These are phyloP conservation scores for Pseudogymnoascus sp. DNA, from an alignment of 2,329 filamentous ascomycete genomes.

Conservation along the genomic window DNA sequence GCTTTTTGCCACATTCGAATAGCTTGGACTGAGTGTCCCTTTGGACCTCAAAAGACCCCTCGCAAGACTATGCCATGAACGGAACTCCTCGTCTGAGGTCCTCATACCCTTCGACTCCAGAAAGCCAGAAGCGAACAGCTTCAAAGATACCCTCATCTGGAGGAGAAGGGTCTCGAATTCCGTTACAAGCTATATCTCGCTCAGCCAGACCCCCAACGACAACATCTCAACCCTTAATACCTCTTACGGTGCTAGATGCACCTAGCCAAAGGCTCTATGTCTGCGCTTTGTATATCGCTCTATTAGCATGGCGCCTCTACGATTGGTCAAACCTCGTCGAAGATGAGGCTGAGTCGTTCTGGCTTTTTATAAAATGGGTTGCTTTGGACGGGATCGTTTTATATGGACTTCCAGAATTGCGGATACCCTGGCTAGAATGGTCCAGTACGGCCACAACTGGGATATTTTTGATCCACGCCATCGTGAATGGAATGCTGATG, in stretches of 20 bases:
- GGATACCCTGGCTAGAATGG: slow-evolving; percentile 96
- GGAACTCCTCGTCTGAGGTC: slow-evolving; percentile 74
- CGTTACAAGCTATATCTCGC: slow-evolving; percentile 24
- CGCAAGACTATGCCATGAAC: slow-evolving; percentile 53
- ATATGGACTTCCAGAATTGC: slow-evolving; percentile 76
- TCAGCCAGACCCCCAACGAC: slow-evolving; percentile 15
- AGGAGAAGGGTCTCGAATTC: slow-evolving; percentile 17
- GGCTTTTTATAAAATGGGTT: slow-evolving; percentile 90
- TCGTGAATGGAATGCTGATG: slow-evolving; percentile 82
- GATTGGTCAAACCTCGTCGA: slow-evolving; percentile 75
- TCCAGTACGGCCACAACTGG: slow-evolving; percentile 65
- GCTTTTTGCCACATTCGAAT: not conserved
- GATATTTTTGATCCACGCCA: slow-evolving; percentile 64
- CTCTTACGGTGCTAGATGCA: slow-evolving; percentile 74
- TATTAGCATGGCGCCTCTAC: slow-evolving; percentile 79
- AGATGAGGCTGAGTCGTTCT: slow-evolving; percentile 79
- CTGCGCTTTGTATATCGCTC: slow-evolving; percentile 64
- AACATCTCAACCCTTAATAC: slow-evolving; percentile 58
- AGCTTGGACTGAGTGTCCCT: slow-evolving; percentile 7
- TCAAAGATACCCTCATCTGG: slow-evolving; percentile 27
- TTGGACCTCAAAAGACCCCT: not conserved
- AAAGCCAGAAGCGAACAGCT: slow-evolving; percentile 35
- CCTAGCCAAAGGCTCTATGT: slow-evolving; percentile 87
- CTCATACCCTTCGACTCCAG: slow-evolving; percentile 72
- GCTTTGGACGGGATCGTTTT: slow-evolving; percentile 69